A percentile compares a stretch with the other conserved stretches of the same genome.
phyloP scores from a whole-genome alignment of 192 early-diverging fungal species.

The Coemansia sp. region DNA sequence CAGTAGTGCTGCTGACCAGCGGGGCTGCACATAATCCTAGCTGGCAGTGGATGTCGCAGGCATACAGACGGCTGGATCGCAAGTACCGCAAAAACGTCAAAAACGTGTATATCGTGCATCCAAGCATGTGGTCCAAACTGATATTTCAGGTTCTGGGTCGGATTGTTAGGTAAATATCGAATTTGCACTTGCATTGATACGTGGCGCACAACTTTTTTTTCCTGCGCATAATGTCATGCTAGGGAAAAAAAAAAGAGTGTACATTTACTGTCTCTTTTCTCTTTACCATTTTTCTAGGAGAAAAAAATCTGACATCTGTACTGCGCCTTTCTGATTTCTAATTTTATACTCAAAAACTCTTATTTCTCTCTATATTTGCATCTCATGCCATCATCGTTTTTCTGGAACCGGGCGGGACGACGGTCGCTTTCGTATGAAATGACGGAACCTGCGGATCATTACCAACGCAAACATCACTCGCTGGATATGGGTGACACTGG shows the following conservation, averaged over 20 bases:
- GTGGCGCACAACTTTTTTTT: constrained; percentile 1
- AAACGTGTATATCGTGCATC: constrained; percentile 85
- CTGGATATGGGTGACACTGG: not conserved
- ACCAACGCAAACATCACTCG: constrained; percentile 6
- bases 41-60: constrained; percentile 80
- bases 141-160: constrained; percentile 38
- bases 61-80: constrained; percentile 72
- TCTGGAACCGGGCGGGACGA: constrained; percentile 1
- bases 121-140: constrained; percentile 63
- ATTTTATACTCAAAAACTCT: too few relatives aligned
- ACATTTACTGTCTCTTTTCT: not conserved
- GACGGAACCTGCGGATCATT: not conserved
- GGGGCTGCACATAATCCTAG: constrained; percentile 69
- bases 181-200: not conserved
- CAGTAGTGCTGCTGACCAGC: constrained; percentile 79
- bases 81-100: constrained; percentile 95
- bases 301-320: too few relatives aligned
- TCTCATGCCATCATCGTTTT: not conserved
- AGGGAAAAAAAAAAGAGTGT: too few relatives aligned
- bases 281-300: too few relatives aligned
- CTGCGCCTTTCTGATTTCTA: too few relatives aligned
- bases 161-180: constrained; percentile 36
- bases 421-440: constrained; percentile 2
- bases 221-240: not conserved
- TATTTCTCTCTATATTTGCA: not conserved